Conservation (phyloP, 2,329 filamentous ascomycete genomes). For the Parafenestella ontariensis region DNA sequence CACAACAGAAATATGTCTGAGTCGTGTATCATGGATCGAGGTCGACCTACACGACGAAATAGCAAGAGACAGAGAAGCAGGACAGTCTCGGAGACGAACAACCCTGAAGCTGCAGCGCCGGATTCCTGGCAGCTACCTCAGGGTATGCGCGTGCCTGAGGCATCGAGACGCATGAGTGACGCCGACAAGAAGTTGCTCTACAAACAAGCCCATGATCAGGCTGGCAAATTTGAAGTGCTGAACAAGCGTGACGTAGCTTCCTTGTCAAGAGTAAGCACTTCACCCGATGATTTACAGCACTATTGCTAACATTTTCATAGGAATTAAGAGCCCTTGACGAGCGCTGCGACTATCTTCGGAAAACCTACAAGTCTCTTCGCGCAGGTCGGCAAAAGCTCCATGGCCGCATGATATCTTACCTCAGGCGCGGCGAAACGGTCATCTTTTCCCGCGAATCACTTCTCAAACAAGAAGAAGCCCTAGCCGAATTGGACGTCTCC, state of each 20-base stretch:
- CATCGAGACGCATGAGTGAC: slow-evolving; percentile 41
- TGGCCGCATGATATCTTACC: slow-evolving; percentile 76
- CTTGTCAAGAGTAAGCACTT: slow-evolving; percentile 64
- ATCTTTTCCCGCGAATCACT: slow-evolving; percentile 78
- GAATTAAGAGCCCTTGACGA: slow-evolving; percentile 80
- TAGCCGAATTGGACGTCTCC: slow-evolving; percentile 76
- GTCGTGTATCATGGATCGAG: slow-evolving; percentile 49
- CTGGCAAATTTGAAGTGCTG: slow-evolving; percentile 51
- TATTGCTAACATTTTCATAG: slow-evolving; percentile 49
- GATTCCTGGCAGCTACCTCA: slow-evolving; percentile 48
- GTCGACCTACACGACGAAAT: slow-evolving; percentile 42
- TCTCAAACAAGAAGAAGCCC: slow-evolving; percentile 79
- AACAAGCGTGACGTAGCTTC: slow-evolving; percentile 50
- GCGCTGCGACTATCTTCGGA: slow-evolving; percentile 77
- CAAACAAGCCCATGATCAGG: slow-evolving; percentile 49
- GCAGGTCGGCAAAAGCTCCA: slow-evolving; percentile 80
- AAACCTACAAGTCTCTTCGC: slow-evolving; percentile 76
- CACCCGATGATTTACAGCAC: not conserved
- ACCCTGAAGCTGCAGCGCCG: slow-evolving; percentile 23
- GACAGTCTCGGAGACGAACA: slow-evolving; percentile 44
- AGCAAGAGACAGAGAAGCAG: slow-evolving; percentile 43
- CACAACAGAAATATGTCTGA: slow-evolving; percentile 49
- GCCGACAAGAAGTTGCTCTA: slow-evolving; percentile 47
- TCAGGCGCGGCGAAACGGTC: slow-evolving; percentile 72
- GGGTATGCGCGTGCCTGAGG: slow-evolving; percentile 47